phyloP scores from a whole-genome alignment of 257 asterid genomes.

The Solanum raphanifolium region DNA sequence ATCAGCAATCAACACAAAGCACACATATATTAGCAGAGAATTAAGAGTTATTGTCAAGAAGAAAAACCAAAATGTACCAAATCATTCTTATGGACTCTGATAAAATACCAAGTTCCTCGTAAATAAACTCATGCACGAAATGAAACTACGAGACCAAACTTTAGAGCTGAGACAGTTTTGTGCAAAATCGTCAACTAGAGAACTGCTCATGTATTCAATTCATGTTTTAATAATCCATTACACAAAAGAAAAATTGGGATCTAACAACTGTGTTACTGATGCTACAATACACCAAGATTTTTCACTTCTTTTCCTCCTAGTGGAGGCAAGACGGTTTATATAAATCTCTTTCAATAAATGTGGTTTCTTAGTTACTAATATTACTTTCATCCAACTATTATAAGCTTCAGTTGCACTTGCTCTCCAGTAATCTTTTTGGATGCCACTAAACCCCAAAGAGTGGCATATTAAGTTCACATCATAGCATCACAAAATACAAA shows the following conservation, averaged over 20 bases:
- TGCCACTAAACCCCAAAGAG: neutral
- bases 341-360: neutral
- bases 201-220: neutral
- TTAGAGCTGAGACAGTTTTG: neutral
- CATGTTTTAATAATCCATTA: neutral
- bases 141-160: neutral
- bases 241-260: neutral
- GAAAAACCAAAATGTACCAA: neutral
- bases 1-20: conserved; percentile 11
- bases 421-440: neutral
- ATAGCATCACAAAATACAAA: neutral
- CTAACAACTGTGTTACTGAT: neutral
- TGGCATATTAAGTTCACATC: neutral
- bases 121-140: neutral
- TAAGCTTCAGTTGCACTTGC: neutral
- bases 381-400: neutral
- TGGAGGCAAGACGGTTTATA: neutral
- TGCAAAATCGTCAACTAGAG: neutral
- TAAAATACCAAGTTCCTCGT: neutral
- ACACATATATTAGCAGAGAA: neutral
- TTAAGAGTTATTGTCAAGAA: neutral
- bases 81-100: neutral
- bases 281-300: neutral
- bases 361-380: neutral
- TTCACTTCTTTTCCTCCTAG: neutral